A percentile compares a stretch with the other conserved stretches of the same genome.
These are phyloP conservation scores for Pestalotiopsis sp. DNA, from an alignment of 2,329 filamentous ascomycete species.

Conservation along the genomic window DNA sequence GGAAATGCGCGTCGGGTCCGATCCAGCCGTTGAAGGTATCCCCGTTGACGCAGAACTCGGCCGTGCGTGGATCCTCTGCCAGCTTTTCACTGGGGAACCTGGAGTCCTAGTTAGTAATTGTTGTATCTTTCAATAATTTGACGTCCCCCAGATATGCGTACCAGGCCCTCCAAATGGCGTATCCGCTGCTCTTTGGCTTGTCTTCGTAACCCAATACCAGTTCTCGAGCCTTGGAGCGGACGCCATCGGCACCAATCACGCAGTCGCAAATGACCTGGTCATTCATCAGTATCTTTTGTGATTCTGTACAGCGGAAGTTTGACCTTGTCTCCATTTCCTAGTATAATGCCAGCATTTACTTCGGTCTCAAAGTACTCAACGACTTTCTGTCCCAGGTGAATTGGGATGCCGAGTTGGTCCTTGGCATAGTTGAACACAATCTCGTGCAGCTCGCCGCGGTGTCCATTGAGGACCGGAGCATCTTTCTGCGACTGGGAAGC, in stretches of 20 bases:
- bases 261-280: conserved; percentile 47
- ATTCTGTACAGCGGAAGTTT: conserved; percentile 17
- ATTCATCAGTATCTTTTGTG: background rate
- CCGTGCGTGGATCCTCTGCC: conserved; percentile 53
- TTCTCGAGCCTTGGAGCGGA: conserved; percentile 54
- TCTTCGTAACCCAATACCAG: conserved; percentile 54
- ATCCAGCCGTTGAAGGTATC: conserved; percentile 64
- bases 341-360: conserved; percentile 2
- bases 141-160: conserved; percentile 25
- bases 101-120: background rate
- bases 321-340: conserved; percentile 26
- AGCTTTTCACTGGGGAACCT: conserved; percentile 54
- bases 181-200: conserved; percentile 53
- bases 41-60: conserved; percentile 56
- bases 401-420: conserved; percentile 56
- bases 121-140: background rate
- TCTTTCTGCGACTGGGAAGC: conserved; percentile 45
- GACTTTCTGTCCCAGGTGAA: conserved; percentile 54
- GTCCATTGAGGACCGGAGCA: conserved; percentile 61
- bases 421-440: conserved; percentile 61
- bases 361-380: conserved; percentile 58
- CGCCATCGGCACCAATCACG: conserved; percentile 58
- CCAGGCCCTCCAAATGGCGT: conserved; percentile 58
- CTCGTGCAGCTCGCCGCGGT: conserved; percentile 62
- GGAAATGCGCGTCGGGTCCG: conserved; percentile 58